phyloP scores from a whole-genome alignment of 345 rosid genomes.

The Populus euphratica region DNA sequence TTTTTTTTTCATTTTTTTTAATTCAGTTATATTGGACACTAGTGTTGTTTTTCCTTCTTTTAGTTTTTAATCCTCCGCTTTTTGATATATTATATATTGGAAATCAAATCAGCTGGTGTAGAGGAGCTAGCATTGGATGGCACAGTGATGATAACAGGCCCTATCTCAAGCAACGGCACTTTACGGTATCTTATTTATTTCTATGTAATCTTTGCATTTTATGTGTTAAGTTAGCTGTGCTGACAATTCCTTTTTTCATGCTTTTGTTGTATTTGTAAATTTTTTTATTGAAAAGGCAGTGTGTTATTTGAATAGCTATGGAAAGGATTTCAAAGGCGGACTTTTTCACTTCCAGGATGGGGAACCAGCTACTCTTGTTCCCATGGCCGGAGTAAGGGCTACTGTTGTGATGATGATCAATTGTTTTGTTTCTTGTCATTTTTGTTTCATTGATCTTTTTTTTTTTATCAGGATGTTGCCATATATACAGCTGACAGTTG shows the following conservation, averaged over 20 bases:
- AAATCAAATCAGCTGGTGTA: slow-evolving; percentile 56
- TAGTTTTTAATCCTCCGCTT: not conserved
- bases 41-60: not conserved
- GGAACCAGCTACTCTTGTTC: slow-evolving; percentile 53
- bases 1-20: not conserved
- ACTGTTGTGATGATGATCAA: not conserved
- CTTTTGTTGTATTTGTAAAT: not conserved
- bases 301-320: slow-evolving; percentile 79
- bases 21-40: not conserved
- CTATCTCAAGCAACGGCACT: slow-evolving; percentile 78
- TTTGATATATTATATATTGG: not conserved
- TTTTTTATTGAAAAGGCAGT: slow-evolving; percentile 62
- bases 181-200: slow-evolving; percentile 40
- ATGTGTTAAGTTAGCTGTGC: not conserved
- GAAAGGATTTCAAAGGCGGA: slow-evolving; percentile 72
- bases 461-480: slow-evolving; percentile 55
- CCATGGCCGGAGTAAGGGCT: slow-evolving; percentile 66
- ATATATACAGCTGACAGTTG: slow-evolving; percentile 85
- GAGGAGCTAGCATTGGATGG: slow-evolving; percentile 95
- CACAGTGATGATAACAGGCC: slow-evolving; percentile 89
- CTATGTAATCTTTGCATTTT: not conserved
- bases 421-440: not conserved
- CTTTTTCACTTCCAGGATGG: slow-evolving; percentile 82
- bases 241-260: not conserved
- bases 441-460: not conserved